Conservation (phyloP, 192 early-diverging fungal species). For the Thamnidium elegans region DNA sequence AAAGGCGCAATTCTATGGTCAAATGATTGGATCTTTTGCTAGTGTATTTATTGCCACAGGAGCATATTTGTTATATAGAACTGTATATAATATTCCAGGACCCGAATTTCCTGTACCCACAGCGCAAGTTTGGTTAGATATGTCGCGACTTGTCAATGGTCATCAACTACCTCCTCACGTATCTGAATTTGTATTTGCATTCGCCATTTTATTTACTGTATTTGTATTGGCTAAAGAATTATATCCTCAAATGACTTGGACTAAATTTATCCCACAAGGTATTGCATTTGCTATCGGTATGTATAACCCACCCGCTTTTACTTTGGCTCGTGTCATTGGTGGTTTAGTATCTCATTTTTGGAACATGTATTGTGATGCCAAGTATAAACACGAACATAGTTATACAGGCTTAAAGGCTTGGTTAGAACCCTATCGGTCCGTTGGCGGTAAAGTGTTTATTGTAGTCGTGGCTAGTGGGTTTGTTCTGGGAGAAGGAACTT, state of each 20-base stretch:
- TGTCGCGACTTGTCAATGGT: conserved; percentile 74
- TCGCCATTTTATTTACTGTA: conserved; percentile 51
- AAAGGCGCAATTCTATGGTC: conserved; percentile 80
- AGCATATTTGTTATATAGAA: conserved; percentile 67
- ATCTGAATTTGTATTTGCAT: conserved; percentile 54
- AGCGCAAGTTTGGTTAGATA: conserved; percentile 76
- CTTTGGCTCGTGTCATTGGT: conserved; percentile 64
- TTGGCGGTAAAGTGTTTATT: conserved; percentile 56
- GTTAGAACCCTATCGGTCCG: conserved; percentile 26
- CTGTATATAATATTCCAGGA: conserved; percentile 68
- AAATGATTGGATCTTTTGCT: conserved; percentile 75
- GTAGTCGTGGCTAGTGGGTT: conserved; percentile 75
- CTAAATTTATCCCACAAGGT: conserved; percentile 58
- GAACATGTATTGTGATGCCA: conserved; percentile 40
- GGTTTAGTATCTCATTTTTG: conserved; percentile 49
- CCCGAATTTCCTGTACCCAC: conserved; percentile 69
- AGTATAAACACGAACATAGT: not conserved
- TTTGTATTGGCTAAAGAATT: conserved; percentile 29
- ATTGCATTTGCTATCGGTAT: conserved; percentile 81
- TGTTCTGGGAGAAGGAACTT: conserved; percentile 71
- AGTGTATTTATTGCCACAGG: conserved; percentile 68
- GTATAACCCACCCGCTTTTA: conserved; percentile 77
- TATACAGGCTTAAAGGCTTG: not conserved
- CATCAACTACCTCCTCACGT: conserved; percentile 66
- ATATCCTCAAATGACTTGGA: conserved; percentile 35